These are phyloP conservation scores for Pseudocercospora cruenta DNA, from an alignment of 2,329 filamentous ascomycete genomes.

Conservation along the genomic window DNA sequence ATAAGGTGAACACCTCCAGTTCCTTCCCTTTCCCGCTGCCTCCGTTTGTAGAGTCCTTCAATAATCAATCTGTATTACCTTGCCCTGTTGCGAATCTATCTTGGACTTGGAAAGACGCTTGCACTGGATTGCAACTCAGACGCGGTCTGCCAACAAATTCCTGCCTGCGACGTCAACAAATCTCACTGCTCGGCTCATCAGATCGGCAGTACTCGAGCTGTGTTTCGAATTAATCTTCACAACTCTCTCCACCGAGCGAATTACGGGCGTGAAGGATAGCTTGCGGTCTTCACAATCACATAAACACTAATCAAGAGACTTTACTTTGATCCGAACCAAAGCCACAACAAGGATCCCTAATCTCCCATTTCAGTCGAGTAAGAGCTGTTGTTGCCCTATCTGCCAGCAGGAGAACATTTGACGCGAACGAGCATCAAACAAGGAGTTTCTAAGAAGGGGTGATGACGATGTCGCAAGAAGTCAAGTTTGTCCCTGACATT, in stretches of 20 bases:
- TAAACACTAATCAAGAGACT: no score
- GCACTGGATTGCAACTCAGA: background rate
- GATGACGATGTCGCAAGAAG: conserved; percentile 10
- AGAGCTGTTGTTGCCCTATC: background rate
- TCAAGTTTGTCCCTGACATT: conserved; percentile 6
- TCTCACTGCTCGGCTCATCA: background rate
- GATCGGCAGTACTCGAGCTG: background rate
- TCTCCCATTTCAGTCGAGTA: background rate
- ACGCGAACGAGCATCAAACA: background rate
- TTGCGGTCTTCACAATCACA: no score
- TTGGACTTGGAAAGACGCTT: background rate
- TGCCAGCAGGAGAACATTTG: background rate
- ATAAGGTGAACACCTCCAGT: conserved; percentile 8
- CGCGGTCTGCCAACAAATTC: background rate
- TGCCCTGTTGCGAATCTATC: no score
- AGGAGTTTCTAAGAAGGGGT: background rate
- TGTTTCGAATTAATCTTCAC: background rate
- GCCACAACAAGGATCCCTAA: background rate
- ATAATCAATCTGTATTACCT: no score
- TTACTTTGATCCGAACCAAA: no score
- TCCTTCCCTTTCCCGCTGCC: background rate
- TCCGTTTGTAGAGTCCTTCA: background rate
- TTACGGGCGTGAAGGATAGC: no score
- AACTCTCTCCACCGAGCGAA: background rate
- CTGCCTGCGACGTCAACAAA: background rate